Conservation (phyloP, 2,329 filamentous ascomycete genomes). For the Pseudocercospora musae region DNA sequence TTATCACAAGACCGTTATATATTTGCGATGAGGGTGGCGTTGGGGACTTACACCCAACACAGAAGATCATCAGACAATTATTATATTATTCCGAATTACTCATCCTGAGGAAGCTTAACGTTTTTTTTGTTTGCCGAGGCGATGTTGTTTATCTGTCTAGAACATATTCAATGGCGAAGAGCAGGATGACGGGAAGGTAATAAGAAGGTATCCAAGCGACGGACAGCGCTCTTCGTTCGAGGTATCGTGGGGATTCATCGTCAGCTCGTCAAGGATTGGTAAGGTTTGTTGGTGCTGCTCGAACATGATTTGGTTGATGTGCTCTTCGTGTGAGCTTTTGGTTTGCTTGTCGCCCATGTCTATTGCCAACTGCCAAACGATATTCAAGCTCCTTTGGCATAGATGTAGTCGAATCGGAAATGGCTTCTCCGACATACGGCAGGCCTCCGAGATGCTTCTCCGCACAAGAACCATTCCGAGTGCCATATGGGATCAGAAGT, state of each 20-base stretch:
- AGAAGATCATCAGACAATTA: constrained; percentile 1
- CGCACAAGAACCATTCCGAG: neutral
- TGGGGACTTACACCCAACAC: neutral
- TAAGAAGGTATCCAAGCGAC: neutral
- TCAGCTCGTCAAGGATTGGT: neutral
- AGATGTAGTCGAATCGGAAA: neutral
- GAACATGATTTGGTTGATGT: neutral
- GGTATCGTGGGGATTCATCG: neutral
- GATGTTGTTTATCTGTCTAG: constrained; percentile 10
- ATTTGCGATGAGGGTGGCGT: too few species aligned
- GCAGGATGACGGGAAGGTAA: constrained; percentile 3
- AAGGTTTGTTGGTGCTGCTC: neutral
- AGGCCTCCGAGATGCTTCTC: neutral
- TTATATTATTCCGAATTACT: constrained; percentile 7
- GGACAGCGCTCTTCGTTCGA: neutral
- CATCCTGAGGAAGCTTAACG: neutral
- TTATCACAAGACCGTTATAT: too few species aligned
- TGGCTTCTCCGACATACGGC: neutral
- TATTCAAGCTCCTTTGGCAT: neutral
- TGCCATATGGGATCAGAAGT: neutral
- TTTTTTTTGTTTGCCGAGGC: neutral
- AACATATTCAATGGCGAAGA: neutral
- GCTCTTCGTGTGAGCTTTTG: neutral
- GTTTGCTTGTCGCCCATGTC: neutral
- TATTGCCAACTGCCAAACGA: neutral